These are phyloP conservation scores for Jatropha multifida DNA, from an alignment of 441 rosid species.

Conservation along the genomic window DNA sequence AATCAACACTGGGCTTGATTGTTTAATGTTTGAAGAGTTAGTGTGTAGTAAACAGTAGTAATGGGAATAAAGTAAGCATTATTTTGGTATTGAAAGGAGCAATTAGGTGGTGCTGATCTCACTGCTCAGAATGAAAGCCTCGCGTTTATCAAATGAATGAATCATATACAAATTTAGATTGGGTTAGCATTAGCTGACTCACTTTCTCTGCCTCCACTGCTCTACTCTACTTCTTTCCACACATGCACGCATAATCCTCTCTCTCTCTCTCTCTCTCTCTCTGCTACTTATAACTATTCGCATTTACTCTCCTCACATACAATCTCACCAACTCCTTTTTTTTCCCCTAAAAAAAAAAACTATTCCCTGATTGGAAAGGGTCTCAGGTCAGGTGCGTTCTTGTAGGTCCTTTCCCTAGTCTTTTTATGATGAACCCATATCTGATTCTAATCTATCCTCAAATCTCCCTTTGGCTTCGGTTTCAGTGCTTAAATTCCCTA, in stretches of 20 bases:
- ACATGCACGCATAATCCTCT: slow-evolving; percentile 15
- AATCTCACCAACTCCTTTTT: not conserved
- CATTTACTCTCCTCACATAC: not conserved
- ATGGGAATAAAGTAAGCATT: not conserved
- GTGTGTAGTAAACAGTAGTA: no score
- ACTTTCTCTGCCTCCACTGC: no score
- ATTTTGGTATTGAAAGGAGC: not conserved
- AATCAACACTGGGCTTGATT: no score
- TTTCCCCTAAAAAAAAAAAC: not conserved
- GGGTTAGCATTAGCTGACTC: no score
- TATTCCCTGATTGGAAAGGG: not conserved
- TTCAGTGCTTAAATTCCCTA: slow-evolving; percentile 36
- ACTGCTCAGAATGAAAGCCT: slow-evolving; percentile 1
- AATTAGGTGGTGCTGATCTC: slow-evolving; percentile 11
- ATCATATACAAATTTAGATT: no score
- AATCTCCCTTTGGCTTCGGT: slow-evolving; percentile 23
- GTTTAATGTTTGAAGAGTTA: no score
- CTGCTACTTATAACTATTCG: not conserved
- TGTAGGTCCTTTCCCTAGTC: slow-evolving; percentile 13
- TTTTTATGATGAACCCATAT: slow-evolving; percentile 17
- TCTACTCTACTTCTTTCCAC: not conserved
- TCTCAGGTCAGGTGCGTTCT: slow-evolving; percentile 9
- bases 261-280: not conserved
- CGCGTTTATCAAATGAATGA: slow-evolving; percentile 1
- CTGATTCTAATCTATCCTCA: not conserved